Evolutionary conservation across 139 green algal species (phyloP).

Genomic region (Tetradesmus lagerheimii): DNA sequence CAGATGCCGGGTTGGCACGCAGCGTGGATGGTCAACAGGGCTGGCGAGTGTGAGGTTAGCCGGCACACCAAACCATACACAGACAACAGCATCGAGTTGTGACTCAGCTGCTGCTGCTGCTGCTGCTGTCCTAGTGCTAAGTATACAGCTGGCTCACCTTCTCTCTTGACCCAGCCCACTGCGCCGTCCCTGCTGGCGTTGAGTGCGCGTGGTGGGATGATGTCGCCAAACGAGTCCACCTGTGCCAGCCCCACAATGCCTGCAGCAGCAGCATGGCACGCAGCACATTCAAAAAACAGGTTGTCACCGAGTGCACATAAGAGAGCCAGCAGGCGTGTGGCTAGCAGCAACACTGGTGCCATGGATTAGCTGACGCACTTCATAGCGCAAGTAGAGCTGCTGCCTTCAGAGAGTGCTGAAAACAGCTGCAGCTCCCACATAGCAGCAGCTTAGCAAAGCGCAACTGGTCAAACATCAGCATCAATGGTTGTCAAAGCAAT

Average conservation of each 20-base stretch:
- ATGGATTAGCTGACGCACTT: not conserved
- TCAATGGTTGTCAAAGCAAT: no score
- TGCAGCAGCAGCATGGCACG: not conserved
- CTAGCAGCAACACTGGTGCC: not conserved
- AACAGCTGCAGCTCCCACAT: not conserved
- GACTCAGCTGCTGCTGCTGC: not conserved
- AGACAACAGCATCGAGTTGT: not conserved
- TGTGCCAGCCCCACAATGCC: slow-evolving; percentile 38
- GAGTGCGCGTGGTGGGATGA: slow-evolving; percentile 41
- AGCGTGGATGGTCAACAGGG: no score
- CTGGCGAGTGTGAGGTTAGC: no score
- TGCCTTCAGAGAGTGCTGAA: not conserved
- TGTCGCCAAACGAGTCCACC: slow-evolving; percentile 49
- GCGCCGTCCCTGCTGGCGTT: slow-evolving; percentile 32
- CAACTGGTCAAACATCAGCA: no score
- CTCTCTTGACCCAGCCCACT: slow-evolving; percentile 47
- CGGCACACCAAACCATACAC: not conserved
- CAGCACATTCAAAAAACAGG: not conserved
- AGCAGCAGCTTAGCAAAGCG: no score
- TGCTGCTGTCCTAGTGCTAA: not conserved
- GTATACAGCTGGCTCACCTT: slow-evolving; percentile 16
- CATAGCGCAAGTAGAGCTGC: not conserved
- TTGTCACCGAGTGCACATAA: not conserved
- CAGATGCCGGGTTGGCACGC: not conserved
- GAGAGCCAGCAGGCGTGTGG: not conserved